phyloP scores from a whole-genome alignment of 805 yeast genomes.

The Komagataella pseudopastoris region DNA sequence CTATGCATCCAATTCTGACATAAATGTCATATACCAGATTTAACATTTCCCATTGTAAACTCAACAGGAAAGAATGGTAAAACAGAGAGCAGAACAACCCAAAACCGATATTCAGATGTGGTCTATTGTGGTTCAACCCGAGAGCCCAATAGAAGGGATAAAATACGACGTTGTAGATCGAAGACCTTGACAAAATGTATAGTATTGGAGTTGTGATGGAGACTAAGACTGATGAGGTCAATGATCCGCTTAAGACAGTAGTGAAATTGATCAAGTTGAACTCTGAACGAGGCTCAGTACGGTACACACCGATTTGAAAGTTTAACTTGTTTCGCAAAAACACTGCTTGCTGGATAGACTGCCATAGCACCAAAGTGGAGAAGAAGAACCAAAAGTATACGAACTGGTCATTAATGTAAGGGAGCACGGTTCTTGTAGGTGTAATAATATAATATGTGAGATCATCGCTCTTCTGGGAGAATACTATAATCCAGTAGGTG shows the following conservation, averaged over 20 bases:
- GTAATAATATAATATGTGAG: conserved; percentile 16
- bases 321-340: conserved; percentile 42
- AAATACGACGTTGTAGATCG: conserved; percentile 25
- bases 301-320: conserved; percentile 28
- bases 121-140: conserved; percentile 26
- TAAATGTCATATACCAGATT: conserved; percentile 52
- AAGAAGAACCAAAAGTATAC: conserved; percentile 37
- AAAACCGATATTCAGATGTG: conserved; percentile 22
- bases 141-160: conserved; percentile 15
- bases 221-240: conserved; percentile 17
- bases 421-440: conserved; percentile 24
- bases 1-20: conserved; percentile 59
- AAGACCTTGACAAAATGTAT: conserved; percentile 24
- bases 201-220: conserved; percentile 22
- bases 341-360: conserved; percentile 34
- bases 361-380: conserved; percentile 24
- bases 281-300: conserved; percentile 20
- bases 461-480: conserved; percentile 8
- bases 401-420: conserved; percentile 27
- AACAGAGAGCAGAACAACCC: conserved; percentile 16
- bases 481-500: conserved; percentile 8
- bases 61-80: conserved; percentile 20
- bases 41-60: conserved; percentile 36
- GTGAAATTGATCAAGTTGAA: conserved; percentile 9
- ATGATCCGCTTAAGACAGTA: conserved; percentile 22